Evolutionary conservation across 2,329 filamentous ascomycete species (phyloP), one percentile per base, ranked within the genome.

Genomic region (Claviceps sorghi): DNA sequence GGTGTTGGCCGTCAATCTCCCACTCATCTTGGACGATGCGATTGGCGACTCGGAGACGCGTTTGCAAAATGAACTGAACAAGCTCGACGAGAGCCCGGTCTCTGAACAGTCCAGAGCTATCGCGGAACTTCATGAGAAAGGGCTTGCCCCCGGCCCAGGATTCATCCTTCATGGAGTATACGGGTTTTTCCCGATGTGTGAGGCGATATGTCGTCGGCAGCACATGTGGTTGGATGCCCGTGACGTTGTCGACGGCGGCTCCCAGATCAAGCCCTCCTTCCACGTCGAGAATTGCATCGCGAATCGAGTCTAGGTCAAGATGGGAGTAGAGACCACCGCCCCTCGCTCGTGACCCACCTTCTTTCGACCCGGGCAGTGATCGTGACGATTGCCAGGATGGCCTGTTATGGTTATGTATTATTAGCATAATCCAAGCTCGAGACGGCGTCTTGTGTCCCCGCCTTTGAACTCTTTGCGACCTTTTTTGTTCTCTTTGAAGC

Each of bases 221-320:
- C 6, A 32, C 51, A 17, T 47, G 32, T 26, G 49, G 13, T 13
- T 54, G 54, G 38, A 52, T 50, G 2, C 52, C 52, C 22, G 49
- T 53, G 8, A 36, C 36, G 11, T 53, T 45, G 29, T 54, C 54
- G 22, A 52, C 52, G 8, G 54, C 52, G 7, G 19, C 52, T 13
- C 44, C 45, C 41, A 52, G 47, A 41, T 54, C 56, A 9, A 52
- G 13, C 19, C 43, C 54, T 13, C 54, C 57, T 34, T 67, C 67
- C 10, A 69, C 58, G 44, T 62, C 61, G 29, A 66, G 51, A 36
- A 69, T 61, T 22, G 63, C 66, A 53, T 68, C 64, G 45, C 66
- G 61, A 11, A 69, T 58, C 5, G 61, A 55, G 38, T 63, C 61
- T 26, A 67, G 59, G 45, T 65, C 66, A n/a, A 69, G 64, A 52